Base-by-base conservation (phyloP, 176 grass and related monocot genomes). In the Cenchrus fungigraminus region DNA sequence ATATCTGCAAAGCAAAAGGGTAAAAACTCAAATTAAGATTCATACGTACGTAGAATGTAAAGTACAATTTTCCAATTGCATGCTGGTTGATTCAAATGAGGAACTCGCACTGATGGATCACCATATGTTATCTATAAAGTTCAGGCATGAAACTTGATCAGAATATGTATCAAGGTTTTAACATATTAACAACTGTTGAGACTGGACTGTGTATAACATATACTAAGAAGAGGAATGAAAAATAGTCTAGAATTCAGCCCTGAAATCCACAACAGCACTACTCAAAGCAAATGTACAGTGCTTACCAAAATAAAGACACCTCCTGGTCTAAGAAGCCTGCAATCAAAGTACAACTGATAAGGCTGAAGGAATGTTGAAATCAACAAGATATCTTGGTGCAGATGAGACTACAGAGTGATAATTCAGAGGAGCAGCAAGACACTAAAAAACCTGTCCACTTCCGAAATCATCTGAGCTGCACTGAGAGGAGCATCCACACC, bases 101-200 rank as follows among this genome's bases (percentile, higher is more conserved):
- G 83, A 62, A 99, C 29, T 37, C 97, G 83, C 45, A 86, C 91
- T 54, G 90, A 96, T 82, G 97, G 97, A 90, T 96, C 97, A 54
- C 97, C 93, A 86, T 99, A 99, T 60, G 97, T 99, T 91, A 99
- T 99, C 97, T 99, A 86, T 63, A 43, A 89, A 89, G 40, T 64
- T 58, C 7, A 91, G 55, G 87, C 50, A 81, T 3, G 50, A 79
- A 84, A 80, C 32, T 50, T 50, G 13, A 66, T 81, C 78, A 81
- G 43, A 76, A 82, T 16, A 73, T 46, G 62, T 74, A 78, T 59
- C 11, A 83, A 10, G 42, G 44, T 76, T 61, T 74, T 34, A 45
- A 70, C 34, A 84, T 45, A 78, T 81, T 73, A 64, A 68, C 20
- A 43, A 44, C 4, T 75, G 34, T 43, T 29, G 47, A 57, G 13